These are phyloP conservation scores for Solanum appendiculatum DNA, from an alignment of 257 asterid species.

Conservation along the genomic window DNA sequence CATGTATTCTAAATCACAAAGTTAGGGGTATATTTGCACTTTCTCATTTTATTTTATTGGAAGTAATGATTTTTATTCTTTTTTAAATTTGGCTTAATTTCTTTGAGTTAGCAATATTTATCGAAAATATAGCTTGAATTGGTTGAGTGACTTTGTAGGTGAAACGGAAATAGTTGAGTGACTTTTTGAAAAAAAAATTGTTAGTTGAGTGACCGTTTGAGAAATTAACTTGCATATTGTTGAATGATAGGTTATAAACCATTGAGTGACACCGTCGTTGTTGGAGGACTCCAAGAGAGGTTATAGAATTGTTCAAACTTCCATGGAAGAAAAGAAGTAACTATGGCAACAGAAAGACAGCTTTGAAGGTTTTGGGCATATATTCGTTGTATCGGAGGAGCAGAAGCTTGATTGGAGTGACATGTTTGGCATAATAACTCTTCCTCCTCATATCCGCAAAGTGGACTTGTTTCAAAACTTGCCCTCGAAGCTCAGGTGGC, in stretches of 20 bases:
- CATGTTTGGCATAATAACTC: conserved; percentile 37
- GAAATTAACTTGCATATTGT: neutral
- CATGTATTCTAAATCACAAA: too few species aligned
- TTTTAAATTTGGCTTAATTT: too few species aligned
- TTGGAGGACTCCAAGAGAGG: neutral
- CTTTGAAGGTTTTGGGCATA: neutral
- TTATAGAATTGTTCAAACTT: neutral
- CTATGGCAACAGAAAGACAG: neutral
- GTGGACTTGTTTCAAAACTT: conserved; percentile 44
- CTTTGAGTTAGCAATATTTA: too few species aligned
- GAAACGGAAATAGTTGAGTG: too few species aligned
- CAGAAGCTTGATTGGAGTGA: conserved; percentile 49
- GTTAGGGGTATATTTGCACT: too few species aligned
- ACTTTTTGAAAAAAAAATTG: too few species aligned
- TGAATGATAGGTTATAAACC: conserved; percentile 11
- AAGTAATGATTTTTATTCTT: too few species aligned
- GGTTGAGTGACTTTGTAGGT: too few species aligned
- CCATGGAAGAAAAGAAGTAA: neutral
- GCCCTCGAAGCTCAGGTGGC: conserved; percentile 33
- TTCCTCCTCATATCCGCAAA: conserved; percentile 23
- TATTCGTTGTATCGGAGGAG: neutral
- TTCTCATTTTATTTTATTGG: too few species aligned
- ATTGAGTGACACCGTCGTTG: neutral
- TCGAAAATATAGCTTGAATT: too few species aligned
- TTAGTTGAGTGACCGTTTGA: too few species aligned